Evolutionary conservation across 768 basidiomycete species (phyloP), one percentile per base, ranked within the genome.

Genomic region (Naematelia aurantialba): DNA sequence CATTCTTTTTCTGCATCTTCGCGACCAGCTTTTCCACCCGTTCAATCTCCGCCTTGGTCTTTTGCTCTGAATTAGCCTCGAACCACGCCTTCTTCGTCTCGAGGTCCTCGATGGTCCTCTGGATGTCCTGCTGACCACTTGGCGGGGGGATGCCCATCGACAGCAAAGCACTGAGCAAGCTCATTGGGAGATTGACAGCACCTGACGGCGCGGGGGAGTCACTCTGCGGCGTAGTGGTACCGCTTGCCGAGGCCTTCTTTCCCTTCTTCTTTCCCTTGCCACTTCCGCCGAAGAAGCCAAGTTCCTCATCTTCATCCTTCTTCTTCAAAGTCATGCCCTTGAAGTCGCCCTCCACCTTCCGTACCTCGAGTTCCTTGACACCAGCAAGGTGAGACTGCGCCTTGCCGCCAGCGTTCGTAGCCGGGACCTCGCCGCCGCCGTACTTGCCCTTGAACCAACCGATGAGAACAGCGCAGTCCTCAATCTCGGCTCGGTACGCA

Each of bases 71-170:
- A 79, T 98, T 98, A 29, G 89, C 93, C 75, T 88, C 85, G 70
- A 85, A 96, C 91, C 92, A 98, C 22, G 86, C 82, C 80, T 92
- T 92, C 83, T 98, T 99, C 52, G 85, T 89, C 78, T 88, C 88
- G 58, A 99, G 82, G 75, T 96, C 89, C 71, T 89, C 88, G 57
- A 98, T 81, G 48, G 91, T 84, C 54, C 90, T 88, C 55, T 86
- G 83, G 30, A 92, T 82, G 63, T 99, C 93, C 4, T 82, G 79
- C 44, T 82, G 76, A 11, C 87, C 86, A 17, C 84, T 81, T 0
- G 96, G 96, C 24, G 92, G 89, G 24, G 91, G 87, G 69, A 99
- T 98, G 30, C 91, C 90, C 44, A 98, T 82, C 14, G 83, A 80
- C 58, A 94, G 82, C 31, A 99, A 85, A 1, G 93, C 96, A 48